Percentiles rank a stretch among this genome's conserved stretches.
phyloP scores from a whole-genome alignment of 2,329 filamentous ascomycete genomes.

The Claviceps humidiphila region DNA sequence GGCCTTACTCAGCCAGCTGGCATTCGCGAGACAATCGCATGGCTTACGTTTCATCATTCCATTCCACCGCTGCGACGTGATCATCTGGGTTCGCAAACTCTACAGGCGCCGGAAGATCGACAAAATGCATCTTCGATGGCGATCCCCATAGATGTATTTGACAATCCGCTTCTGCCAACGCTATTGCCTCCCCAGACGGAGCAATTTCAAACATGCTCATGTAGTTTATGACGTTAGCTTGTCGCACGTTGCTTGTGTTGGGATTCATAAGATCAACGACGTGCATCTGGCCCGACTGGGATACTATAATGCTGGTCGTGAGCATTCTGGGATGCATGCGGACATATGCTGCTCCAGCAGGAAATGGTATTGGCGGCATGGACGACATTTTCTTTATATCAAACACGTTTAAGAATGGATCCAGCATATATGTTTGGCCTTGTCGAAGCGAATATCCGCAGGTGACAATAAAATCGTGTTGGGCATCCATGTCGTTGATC shows the following conservation, averaged over 20 bases:
- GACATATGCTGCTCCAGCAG: constrained; percentile 84
- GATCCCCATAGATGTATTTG: constrained; percentile 82
- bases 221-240: constrained; percentile 63
- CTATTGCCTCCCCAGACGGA: constrained; percentile 74
- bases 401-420: constrained; percentile 89
- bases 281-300: constrained; percentile 85
- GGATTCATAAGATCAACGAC: constrained; percentile 93
- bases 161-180: constrained; percentile 65
- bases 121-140: constrained; percentile 72
- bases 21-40: neutral
- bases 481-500: constrained; percentile 94
- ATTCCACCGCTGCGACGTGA: constrained; percentile 47
- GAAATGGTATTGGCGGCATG: constrained; percentile 82
- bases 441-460: constrained; percentile 86
- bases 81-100: constrained; percentile 61
- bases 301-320: constrained; percentile 87
- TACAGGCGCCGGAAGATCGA: constrained; percentile 63
- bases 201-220: constrained; percentile 76
- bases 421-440: constrained; percentile 59
- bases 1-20: neutral
- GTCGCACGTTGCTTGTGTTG: constrained; percentile 72
- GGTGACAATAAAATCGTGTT: constrained; percentile 88
- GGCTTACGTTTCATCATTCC: constrained; percentile 55
- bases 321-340: constrained; percentile 94
- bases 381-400: constrained; percentile 84